phyloP scores from a whole-genome alignment of 2,329 filamentous ascomycete genomes.

The Harringtonia aguacate region DNA sequence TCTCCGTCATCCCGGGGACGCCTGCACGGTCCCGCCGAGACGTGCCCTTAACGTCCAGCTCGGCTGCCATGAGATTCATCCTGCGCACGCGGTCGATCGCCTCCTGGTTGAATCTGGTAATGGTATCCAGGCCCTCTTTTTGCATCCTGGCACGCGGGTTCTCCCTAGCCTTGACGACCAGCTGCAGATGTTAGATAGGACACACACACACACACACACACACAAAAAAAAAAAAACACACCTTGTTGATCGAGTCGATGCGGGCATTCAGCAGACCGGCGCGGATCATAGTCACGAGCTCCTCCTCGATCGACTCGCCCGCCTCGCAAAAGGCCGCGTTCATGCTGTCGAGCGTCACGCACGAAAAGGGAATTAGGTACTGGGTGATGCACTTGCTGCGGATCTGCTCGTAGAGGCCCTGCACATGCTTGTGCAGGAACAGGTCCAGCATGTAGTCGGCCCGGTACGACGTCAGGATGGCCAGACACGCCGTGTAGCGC shows the following conservation, averaged over 20 bases:
- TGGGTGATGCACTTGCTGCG: conserved; percentile 87
- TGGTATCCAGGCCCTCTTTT: conserved; percentile 52
- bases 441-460: conserved; percentile 86
- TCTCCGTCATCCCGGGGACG: background rate
- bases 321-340: conserved; percentile 61
- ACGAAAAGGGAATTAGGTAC: conserved; percentile 84
- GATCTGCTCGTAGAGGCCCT: conserved; percentile 60
- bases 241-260: conserved; percentile 73
- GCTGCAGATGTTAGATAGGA: conserved; percentile 24
- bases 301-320: conserved; percentile 54
- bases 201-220: background rate
- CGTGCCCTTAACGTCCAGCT: conserved; percentile 53
- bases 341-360: conserved; percentile 72
- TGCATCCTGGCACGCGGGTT: conserved; percentile 63
- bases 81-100: conserved; percentile 67
- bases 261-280: conserved; percentile 61
- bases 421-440: conserved; percentile 66
- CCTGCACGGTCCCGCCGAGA: conserved; percentile 2
- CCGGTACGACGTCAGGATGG: conserved; percentile 70
- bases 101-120: conserved; percentile 62
- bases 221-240: conserved; percentile 16
- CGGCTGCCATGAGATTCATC: conserved; percentile 64
- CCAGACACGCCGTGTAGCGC: conserved; percentile 76
- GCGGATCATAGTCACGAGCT: conserved; percentile 71
- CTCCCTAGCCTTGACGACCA: conserved; percentile 61